These are phyloP conservation scores for Lizanozyma gosingica DNA, from an alignment of 1,139 yeast genomes.

Conservation along the genomic window DNA sequence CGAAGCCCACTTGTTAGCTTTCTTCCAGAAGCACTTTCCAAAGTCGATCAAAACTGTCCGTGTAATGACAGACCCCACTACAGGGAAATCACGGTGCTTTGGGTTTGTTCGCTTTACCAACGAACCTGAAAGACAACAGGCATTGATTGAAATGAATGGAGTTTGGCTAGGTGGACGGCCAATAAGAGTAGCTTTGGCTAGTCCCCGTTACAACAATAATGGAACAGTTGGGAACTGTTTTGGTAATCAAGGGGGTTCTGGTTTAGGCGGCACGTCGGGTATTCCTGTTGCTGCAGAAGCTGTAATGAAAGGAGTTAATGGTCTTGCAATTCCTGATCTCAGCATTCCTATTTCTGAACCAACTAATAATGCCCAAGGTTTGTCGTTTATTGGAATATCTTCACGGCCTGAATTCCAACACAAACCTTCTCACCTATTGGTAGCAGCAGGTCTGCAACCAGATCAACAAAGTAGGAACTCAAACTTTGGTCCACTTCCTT, in stretches of 20 bases:
- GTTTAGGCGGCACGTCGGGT: not conserved
- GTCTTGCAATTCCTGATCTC: not conserved
- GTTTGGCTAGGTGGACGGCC: slow-evolving; percentile 69
- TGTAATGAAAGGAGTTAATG: not conserved
- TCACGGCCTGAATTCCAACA: too few species aligned
- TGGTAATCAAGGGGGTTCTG: not conserved
- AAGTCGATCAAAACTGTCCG: slow-evolving; percentile 59
- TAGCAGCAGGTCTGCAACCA: not conserved
- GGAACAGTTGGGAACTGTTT: not conserved
- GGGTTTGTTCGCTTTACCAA: slow-evolving; percentile 67
- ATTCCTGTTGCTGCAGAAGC: too few species aligned
- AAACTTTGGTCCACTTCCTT: not conserved
- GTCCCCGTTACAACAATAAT: slow-evolving; percentile 31
- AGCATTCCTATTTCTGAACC: not conserved
- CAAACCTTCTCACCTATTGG: not conserved
- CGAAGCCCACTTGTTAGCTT: slow-evolving; percentile 58
- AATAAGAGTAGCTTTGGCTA: slow-evolving; percentile 62
- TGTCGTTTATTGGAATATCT: too few species aligned
- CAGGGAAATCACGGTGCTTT: slow-evolving; percentile 67
- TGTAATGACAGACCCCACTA: slow-evolving; percentile 67
- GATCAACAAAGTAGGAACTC: not conserved
- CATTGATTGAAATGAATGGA: slow-evolving; percentile 66
- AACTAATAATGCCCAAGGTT: not conserved
- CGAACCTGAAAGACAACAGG: slow-evolving; percentile 55
- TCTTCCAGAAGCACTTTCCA: slow-evolving; percentile 54